Percentiles rank a stretch among this genome's conserved stretches.
Evolutionary conservation across 2,329 filamentous ascomycete genomes (phyloP).

Genomic region (Arthrobotrys musiformis): DNA sequence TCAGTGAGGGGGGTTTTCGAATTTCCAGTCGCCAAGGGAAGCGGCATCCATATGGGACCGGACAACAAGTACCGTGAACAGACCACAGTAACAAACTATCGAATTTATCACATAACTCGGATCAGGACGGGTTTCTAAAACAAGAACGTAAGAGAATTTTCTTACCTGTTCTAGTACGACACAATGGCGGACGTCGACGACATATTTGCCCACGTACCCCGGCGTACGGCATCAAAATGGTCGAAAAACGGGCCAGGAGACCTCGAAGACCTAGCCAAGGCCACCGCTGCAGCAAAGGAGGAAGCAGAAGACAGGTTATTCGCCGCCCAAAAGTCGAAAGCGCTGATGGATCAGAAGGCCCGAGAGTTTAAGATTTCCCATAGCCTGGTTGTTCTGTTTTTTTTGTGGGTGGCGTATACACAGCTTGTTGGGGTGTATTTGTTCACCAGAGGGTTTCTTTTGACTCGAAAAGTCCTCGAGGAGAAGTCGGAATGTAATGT

Average conservation of each 20-base stretch:
- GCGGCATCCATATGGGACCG: constrained; percentile 35
- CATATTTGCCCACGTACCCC: constrained; percentile 54
- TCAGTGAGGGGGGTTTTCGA: neutral
- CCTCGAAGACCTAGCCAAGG: constrained; percentile 58
- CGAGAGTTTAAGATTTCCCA: constrained; percentile 67
- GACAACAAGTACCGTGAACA: constrained; percentile 36
- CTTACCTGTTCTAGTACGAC: neutral
- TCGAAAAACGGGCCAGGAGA: constrained; percentile 44
- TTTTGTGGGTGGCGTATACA: constrained; percentile 75
- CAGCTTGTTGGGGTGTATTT: constrained; percentile 86
- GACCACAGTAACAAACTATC: constrained; percentile 26
- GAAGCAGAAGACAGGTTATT: constrained; percentile 61
- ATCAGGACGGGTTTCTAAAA: neutral
- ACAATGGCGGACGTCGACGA: constrained; percentile 43
- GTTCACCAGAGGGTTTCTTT: constrained; percentile 93
- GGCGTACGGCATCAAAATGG: constrained; percentile 44
- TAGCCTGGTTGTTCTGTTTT: constrained; percentile 71
- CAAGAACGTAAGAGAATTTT: neutral
- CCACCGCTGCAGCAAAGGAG: constrained; percentile 60
- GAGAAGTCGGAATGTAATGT: constrained; percentile 76
- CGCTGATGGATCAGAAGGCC: constrained; percentile 60
- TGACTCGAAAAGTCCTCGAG: constrained; percentile 83
- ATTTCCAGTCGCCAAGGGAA: constrained; percentile 35
- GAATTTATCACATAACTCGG: neutral
- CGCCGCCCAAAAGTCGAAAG: constrained; percentile 63